Percentiles rank a stretch among this genome's conserved stretches.
Conservation (phyloP, 1,284 basidiomycete species). For the Caloboletus inedulis region DNA sequence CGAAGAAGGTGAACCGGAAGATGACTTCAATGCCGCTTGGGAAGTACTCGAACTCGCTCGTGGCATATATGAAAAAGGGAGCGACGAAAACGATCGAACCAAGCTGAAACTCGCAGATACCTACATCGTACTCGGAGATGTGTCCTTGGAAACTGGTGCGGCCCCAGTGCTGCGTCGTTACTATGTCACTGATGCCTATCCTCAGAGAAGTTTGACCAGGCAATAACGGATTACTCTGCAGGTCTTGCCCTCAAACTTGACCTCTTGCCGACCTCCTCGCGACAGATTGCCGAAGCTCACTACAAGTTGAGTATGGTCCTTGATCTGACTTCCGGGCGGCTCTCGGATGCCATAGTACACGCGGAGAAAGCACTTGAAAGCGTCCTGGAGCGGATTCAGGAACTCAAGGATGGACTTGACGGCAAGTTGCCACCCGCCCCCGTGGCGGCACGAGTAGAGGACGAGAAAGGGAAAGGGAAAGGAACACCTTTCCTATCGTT, state of each 20-base stretch:
- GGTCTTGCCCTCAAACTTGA: slow-evolving; percentile 69
- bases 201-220: slow-evolving; percentile 90
- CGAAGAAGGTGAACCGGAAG: slow-evolving; percentile 75
- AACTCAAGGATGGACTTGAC: slow-evolving; percentile 56
- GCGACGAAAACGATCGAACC: slow-evolving; percentile 53
- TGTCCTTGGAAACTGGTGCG: slow-evolving; percentile 84
- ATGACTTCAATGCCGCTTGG: slow-evolving; percentile 94
- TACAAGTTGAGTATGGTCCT: slow-evolving; percentile 89
- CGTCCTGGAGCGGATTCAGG: slow-evolving; percentile 64
- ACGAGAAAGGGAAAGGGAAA: slow-evolving; percentile 62
- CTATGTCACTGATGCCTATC: slow-evolving; percentile 3
- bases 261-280: slow-evolving; percentile 74
- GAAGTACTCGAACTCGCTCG: slow-evolving; percentile 87
- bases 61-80: slow-evolving; percentile 73
- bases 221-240: slow-evolving; percentile 76
- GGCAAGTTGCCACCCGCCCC: slow-evolving; percentile 34
- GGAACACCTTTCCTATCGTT: slow-evolving; percentile 36
- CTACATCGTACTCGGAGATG: slow-evolving; percentile 81
- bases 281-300: slow-evolving; percentile 85
- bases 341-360: slow-evolving; percentile 76
- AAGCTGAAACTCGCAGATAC: slow-evolving; percentile 81
- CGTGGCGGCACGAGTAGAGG: slow-evolving; percentile 20
- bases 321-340: slow-evolving; percentile 77
- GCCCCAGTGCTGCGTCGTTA: not conserved
- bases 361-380: slow-evolving; percentile 76